Percentiles rank a stretch among this genome's conserved stretches.
These are phyloP conservation scores for Geoglossum glabrum DNA, from an alignment of 495 filamentous ascomycete genomes.

Conservation along the genomic window DNA sequence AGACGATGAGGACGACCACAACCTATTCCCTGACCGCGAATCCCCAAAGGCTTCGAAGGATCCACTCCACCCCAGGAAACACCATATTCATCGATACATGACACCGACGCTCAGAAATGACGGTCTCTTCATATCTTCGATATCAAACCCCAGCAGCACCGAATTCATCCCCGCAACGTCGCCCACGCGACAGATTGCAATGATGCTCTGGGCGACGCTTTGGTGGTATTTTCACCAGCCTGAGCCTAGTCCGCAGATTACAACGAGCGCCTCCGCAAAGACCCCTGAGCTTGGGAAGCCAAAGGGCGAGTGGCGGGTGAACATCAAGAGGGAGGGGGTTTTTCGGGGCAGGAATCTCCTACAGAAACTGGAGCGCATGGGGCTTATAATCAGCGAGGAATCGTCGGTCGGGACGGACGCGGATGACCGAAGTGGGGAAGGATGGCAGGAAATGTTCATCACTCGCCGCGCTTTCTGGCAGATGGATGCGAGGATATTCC, in stretches of 20 bases:
- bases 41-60: slow-evolving; percentile 1
- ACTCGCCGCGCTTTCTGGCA: slow-evolving; percentile 79
- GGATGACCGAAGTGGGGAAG: slow-evolving; percentile 37
- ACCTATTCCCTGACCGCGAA: slow-evolving; percentile 4
- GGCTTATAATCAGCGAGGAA: slow-evolving; percentile 54
- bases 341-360: slow-evolving; percentile 63
- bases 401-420: slow-evolving; percentile 48
- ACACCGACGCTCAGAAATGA: slow-evolving; percentile 57
- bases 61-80: slow-evolving; percentile 4
- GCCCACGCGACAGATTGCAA: slow-evolving; percentile 68
- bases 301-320: slow-evolving; percentile 70
- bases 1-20: slow-evolving; percentile 24
- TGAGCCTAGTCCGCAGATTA: slow-evolving; percentile 31
- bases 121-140: slow-evolving; percentile 73
- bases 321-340: slow-evolving; percentile 68
- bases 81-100: slow-evolving; percentile 41
- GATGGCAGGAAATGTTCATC: slow-evolving; percentile 68
- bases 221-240: slow-evolving; percentile 94
- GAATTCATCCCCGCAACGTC: slow-evolving; percentile 64
- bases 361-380: slow-evolving; percentile 88
- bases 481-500: slow-evolving; percentile 63
- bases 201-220: slow-evolving; percentile 90
- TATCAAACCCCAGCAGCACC: slow-evolving; percentile 57
- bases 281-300: slow-evolving; percentile 53
- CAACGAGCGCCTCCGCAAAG: slow-evolving; percentile 37